Evolutionary conservation across 306 rosid genomes (phyloP).

Genomic region (Fragaria nilgerrensis): DNA sequence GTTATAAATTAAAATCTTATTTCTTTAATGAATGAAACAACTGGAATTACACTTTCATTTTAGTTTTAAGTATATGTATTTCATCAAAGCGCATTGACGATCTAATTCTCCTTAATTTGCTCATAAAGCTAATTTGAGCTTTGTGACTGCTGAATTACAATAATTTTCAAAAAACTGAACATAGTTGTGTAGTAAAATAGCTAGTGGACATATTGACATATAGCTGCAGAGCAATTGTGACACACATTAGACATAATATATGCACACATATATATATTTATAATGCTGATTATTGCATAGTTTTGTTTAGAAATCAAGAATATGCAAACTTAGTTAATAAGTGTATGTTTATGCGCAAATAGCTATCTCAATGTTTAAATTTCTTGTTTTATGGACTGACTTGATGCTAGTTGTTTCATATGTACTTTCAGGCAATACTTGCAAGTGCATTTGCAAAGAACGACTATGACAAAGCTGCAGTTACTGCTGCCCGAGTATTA

Average conservation of each 20-base stretch:
- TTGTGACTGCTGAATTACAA: background rate
- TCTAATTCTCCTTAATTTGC: background rate
- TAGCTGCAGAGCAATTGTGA: background rate
- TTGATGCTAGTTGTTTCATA: background rate
- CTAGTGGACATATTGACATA: background rate
- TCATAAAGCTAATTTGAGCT: background rate
- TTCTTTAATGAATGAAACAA: constrained; percentile 1
- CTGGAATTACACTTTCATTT: background rate
- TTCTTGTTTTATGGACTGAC: background rate
- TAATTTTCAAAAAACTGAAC: background rate
- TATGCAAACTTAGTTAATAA: background rate
- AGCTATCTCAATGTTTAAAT: background rate
- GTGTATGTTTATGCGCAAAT: background rate
- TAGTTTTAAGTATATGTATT: background rate
- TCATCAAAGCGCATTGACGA: background rate
- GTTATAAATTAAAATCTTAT: constrained; percentile 33
- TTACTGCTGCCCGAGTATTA: constrained; percentile 73
- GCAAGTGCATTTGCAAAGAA: constrained; percentile 91
- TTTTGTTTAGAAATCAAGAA: background rate
- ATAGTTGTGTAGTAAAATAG: background rate
- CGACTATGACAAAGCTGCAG: constrained; percentile 65
- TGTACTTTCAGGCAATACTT: constrained; percentile 69
- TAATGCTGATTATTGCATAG: background rate
- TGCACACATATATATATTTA: background rate
- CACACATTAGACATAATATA: background rate